phyloP scores from a whole-genome alignment of 2,329 filamentous ascomycete species.

The Ramularia collo-cygni region DNA sequence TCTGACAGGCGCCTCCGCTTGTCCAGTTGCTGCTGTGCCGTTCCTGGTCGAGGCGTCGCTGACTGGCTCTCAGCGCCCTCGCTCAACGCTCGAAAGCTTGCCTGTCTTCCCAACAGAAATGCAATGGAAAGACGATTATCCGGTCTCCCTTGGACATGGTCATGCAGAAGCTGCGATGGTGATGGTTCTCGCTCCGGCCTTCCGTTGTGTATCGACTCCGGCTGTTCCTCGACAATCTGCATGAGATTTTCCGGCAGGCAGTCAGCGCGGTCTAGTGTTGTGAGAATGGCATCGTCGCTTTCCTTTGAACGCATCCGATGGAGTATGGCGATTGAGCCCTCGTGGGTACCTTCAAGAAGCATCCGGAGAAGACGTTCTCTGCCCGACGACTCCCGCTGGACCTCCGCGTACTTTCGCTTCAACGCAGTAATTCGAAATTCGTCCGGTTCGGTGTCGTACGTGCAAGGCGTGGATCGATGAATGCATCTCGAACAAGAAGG shows the following conservation, averaged over 20 bases:
- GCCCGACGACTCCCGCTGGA: slow-evolving; percentile 3
- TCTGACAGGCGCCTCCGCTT: slow-evolving; percentile 4
- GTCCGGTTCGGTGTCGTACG: slow-evolving; percentile 11
- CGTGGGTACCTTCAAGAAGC: slow-evolving; percentile 3
- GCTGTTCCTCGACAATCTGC: neutral
- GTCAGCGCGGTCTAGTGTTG: neutral
- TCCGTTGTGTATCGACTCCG: neutral
- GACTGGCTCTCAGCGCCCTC: neutral
- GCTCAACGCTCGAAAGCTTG: neutral
- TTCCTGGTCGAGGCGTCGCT: neutral
- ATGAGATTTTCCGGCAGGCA: neutral
- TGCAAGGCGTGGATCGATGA: slow-evolving; percentile 2
- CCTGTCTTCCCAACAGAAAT: neutral
- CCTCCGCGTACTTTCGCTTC: slow-evolving; percentile 7
- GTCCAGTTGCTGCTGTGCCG: neutral
- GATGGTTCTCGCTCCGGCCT: neutral
- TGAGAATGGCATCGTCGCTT: slow-evolving; percentile 3
- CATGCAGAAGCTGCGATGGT: no score
- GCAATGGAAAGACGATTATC: slow-evolving; percentile 1
- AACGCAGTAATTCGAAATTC: slow-evolving; percentile 10
- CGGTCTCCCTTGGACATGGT: no score
- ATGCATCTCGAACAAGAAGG: slow-evolving; percentile 7
- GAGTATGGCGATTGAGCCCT: slow-evolving; percentile 5
- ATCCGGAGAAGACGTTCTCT: slow-evolving; percentile 5
- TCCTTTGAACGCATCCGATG: slow-evolving; percentile 7